Evolutionary conservation across 768 basidiomycete genomes (phyloP).

Genomic region (Amanita inopinata): DNA sequence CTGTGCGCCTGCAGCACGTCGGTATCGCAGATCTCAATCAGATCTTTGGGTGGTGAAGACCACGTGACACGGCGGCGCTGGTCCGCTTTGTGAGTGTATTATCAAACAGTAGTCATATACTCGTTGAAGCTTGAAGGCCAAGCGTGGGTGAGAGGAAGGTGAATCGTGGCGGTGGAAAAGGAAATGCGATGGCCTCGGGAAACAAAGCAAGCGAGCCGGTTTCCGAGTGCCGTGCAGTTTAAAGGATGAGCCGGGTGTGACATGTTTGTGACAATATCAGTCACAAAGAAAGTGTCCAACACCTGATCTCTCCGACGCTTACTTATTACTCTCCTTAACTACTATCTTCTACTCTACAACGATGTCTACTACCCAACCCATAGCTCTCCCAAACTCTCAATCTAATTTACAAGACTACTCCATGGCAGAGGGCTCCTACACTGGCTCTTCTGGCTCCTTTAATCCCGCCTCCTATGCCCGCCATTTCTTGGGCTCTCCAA

Average conservation of each 20-base stretch:
- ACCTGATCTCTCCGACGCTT: background rate
- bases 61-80: no score
- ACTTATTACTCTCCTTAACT: constrained; percentile 7
- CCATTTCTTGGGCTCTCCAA: constrained; percentile 61
- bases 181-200: background rate
- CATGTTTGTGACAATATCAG: background rate
- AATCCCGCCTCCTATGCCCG: constrained; percentile 60
- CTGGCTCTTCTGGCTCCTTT: constrained; percentile 38
- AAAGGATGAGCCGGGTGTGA: background rate
- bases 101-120: no score
- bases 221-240: background rate
- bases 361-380: constrained; percentile 31
- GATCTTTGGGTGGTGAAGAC: no score
- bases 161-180: constrained; percentile 11
- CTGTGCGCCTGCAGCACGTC: no score
- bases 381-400: constrained; percentile 30
- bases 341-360: constrained; percentile 6
- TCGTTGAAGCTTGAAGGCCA: background rate
- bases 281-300: background rate
- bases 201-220: background rate
- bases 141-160: no score
- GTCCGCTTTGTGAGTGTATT: no score
- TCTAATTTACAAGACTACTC: constrained; percentile 21
- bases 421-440: constrained; percentile 44
- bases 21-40: no score